Evolutionary conservation across 2,329 filamentous ascomycete genomes (phyloP).

Genomic region (Dendrostoma leiphaemia): DNA sequence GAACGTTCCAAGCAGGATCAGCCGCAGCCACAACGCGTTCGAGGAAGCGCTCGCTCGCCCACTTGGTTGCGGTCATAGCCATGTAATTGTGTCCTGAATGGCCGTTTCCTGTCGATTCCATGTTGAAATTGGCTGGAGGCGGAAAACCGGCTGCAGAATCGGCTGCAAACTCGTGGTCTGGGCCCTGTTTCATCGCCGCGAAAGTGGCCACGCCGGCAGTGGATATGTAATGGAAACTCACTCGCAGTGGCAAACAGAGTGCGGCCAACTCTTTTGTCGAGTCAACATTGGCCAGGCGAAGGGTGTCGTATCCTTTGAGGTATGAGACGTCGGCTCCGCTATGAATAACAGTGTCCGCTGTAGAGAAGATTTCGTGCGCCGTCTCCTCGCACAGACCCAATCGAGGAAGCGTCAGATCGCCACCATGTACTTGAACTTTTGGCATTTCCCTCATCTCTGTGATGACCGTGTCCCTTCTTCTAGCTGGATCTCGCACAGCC

Average conservation of each 20-base stretch:
- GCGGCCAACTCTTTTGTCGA: conserved; percentile 29
- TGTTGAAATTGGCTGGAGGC: not conserved
- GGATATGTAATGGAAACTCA: conserved; percentile 39
- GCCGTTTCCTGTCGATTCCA: not conserved
- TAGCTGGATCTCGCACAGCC: conserved; percentile 21
- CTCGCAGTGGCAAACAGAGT: conserved; percentile 20
- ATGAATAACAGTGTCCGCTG: conserved; percentile 43
- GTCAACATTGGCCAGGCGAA: conserved; percentile 28
- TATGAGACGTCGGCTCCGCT: conserved; percentile 35
- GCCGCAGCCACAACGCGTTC: conserved; percentile 24
- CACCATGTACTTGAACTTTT: not conserved
- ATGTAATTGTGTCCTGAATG: conserved; percentile 22
- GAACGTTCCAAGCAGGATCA: conserved; percentile 21
- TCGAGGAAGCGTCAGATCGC: conserved; percentile 27
- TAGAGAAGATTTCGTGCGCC: not conserved
- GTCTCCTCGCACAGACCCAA: conserved; percentile 23
- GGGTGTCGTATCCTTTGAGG: conserved; percentile 29
- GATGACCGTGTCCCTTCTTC: not conserved
- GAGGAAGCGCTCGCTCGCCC: conserved; percentile 27
- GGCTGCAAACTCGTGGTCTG: no score
- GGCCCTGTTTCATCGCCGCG: no score
- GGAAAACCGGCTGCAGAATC: not conserved
- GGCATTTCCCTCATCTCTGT: not conserved
- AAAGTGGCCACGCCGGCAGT: conserved; percentile 23
- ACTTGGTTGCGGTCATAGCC: conserved; percentile 31